Evolutionary conservation across 768 basidiomycete genomes (phyloP), one percentile per base, ranked within the genome.

Genomic region (Gymnopilus dilepis): DNA sequence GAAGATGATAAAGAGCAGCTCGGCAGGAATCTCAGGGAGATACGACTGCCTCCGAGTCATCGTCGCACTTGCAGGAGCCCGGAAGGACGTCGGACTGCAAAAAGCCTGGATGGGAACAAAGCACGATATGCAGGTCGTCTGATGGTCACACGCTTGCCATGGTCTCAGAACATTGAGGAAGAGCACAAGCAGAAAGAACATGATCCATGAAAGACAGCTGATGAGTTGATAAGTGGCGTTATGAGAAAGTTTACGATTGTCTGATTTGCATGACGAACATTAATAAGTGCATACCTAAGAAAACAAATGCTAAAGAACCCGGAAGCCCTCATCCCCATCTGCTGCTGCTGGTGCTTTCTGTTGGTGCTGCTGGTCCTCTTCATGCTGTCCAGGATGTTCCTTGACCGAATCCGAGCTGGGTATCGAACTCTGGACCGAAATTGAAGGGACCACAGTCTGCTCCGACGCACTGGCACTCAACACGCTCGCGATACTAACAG

Each of bases 401-500:
- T 24, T 28, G 19, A 19, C 15, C 4, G 38, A 37, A 8, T 15
- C 15, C 34, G 34, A 37, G 15, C 7, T 37, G 9, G 34, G 15
- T 37, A 37, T 37, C 2, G 34, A 37, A 37, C 11, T 37, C 12
- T 6, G 38, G 12, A 22, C 21, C 21, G 59, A 55, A 19, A 33
- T 45, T 11, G 52, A 60, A 22, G 59, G 52, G 17, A 48, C 59
- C 11, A 60, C 53, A 34, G 53, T 60, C 33, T 60, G 59, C 43
- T 33, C 54, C 17, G 59, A 55, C 21, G 53, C 17, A 19, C 62
- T 56, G n/a, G 62, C 52, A 47, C 55, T 63, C 56, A 72, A 56
- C 17, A 72, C 67, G 37, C 64, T 63, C 37, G 61, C 65, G 38
- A 72, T 67, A 26, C 66, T 70, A 21, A 54, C 43, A 15, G 61